These are phyloP conservation scores for Beta macrorhiza DNA, from an alignment of 179 eudicot genomes.

Conservation along the genomic window DNA sequence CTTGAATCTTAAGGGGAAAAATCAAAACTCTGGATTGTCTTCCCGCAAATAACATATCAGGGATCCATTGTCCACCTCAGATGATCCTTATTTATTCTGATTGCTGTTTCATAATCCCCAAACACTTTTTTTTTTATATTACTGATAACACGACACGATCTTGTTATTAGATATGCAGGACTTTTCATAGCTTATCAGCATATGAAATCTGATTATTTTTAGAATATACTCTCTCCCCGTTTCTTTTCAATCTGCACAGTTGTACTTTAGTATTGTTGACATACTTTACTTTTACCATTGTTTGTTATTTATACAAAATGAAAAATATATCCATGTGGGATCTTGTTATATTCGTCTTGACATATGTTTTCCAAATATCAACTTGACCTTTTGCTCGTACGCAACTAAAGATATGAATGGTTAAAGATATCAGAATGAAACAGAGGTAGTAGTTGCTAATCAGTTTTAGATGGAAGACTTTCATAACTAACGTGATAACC, in stretches of 20 bases:
- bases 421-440: no score
- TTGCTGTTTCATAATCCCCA: slow-evolving; percentile 1
- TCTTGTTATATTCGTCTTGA: no score
- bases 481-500: slow-evolving; percentile 12
- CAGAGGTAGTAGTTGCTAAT: no score
- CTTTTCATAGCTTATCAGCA: background rate
- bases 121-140: background rate
- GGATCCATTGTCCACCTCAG: background rate
- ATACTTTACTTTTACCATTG: no score
- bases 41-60: background rate
- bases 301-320: no score
- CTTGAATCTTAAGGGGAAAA: background rate
- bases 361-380: no score
- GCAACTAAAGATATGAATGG: no score
- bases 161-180: background rate
- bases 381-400: no score
- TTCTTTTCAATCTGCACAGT: no score
- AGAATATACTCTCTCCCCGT: background rate
- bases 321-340: no score
- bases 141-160: background rate
- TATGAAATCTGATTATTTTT: background rate
- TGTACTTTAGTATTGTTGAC: no score
- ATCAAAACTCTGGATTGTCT: background rate
- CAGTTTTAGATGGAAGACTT: no score
- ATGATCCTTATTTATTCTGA: background rate